Base-by-base conservation (phyloP, 176 grass and related monocot genomes). In the Luzula sylvatica region DNA sequence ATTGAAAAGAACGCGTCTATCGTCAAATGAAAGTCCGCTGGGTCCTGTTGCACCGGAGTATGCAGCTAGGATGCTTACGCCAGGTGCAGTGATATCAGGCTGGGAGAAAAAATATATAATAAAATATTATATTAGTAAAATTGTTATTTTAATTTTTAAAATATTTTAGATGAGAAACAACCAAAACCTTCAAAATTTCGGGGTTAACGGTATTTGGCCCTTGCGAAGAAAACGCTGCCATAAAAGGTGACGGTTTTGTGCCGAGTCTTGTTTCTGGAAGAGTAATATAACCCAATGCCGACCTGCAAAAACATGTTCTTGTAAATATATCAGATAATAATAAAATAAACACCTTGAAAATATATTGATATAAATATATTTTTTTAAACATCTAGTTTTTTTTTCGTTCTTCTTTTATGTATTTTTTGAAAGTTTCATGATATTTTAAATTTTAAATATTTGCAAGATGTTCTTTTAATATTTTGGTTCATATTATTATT, bases 71-170 rank as follows among this genome's bases (percentile, higher is more conserved):
- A 96, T 86, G 59, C 85, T 83, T 2, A 96, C 85, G 8, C 92
- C 92, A 4, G 92, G 92, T 22, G 92, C 92, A 5, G 92, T 96
- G 65, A 96, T 86, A 52, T 96, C 92, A 57, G 92, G 92, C 85
- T 90, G 66, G n/a, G 15, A 44, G 5, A 20, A 35, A 7, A 49
- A 23, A 11, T 3, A 39, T 9, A n/a, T 41, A 35, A 20, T 2
- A 55, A 14, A 9, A 42, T 23, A 67, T 26, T 11, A 50, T 24
- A 11, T 23, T 18, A 7, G 15, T 8, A 23, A 49, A 16, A 23
- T 26, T n/a, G 1, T 2, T 3, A 61, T 19, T 1, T 16, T 32
- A 3, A 8, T 61, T 39, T 25, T 1, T 17, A n/a, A n/a, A n/a
- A 14, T 9, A 35, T 35, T 35, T n/a, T 35, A 0, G 1, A 8